A percentile compares a stretch with the other conserved stretches of the same genome.
Evolutionary conservation across 2,329 filamentous ascomycete species (phyloP).

Genomic region (Colletotrichum simmondsii): DNA sequence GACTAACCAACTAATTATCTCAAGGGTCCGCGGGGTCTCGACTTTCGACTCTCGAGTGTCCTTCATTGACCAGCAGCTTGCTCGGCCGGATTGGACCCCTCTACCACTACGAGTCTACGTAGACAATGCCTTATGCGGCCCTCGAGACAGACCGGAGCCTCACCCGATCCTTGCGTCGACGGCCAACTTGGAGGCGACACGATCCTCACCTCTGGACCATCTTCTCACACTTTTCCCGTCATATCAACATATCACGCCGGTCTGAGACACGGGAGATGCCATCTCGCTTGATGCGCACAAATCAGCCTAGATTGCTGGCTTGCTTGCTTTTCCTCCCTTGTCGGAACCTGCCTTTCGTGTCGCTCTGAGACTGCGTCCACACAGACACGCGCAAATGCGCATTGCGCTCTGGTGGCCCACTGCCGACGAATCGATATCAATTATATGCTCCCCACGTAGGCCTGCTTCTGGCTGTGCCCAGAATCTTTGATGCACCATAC

Average conservation of each 20-base stretch:
- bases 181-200: neutral
- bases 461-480: neutral
- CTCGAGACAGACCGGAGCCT: neutral
- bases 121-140: neutral
- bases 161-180: neutral
- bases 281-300: slow-evolving; percentile 16
- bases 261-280: slow-evolving; percentile 20
- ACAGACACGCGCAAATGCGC: slow-evolving; percentile 22
- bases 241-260: neutral
- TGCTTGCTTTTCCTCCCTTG: slow-evolving; percentile 13
- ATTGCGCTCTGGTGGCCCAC: neutral
- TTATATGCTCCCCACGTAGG: neutral
- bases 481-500: neutral
- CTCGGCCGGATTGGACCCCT: neutral
- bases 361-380: slow-evolving; percentile 19
- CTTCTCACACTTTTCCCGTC: neutral
- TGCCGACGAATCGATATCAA: neutral
- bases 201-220: slow-evolving; percentile 1
- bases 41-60: neutral
- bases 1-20: neutral
- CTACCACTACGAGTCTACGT: neutral
- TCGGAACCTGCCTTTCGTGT: slow-evolving; percentile 12
- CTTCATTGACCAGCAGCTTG: neutral
- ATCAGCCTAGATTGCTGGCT: slow-evolving; percentile 1
- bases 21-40: neutral